Conservation (phyloP, 495 filamentous ascomycete genomes). For the Filosporella fistucella region DNA sequence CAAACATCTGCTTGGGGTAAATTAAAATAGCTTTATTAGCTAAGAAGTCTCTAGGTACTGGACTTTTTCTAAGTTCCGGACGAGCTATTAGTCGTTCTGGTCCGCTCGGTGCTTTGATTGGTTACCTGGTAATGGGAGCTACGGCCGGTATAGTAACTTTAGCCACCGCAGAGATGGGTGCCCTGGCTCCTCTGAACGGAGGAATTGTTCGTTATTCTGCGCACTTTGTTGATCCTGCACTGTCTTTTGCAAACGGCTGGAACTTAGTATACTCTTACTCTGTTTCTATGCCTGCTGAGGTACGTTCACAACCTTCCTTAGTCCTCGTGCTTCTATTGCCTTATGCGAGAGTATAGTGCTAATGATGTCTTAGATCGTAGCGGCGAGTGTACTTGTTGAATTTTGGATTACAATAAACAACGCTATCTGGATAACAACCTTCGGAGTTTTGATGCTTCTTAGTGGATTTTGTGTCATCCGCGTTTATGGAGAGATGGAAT, state of each 20-base stretch:
- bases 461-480: conserved; percentile 62
- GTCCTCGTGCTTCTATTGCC: no score
- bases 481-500: conserved; percentile 69
- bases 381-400: conserved; percentile 67
- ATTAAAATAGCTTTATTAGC: conserved; percentile 1
- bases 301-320: no score
- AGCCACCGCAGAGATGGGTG: conserved; percentile 7
- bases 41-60: not conserved
- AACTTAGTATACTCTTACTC: conserved; percentile 10
- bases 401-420: conserved; percentile 60
- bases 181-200: conserved; percentile 51
- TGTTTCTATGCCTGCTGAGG: conserved; percentile 12
- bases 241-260: conserved; percentile 18
- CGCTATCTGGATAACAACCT: conserved; percentile 68
- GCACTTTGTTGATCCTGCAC: conserved; percentile 19
- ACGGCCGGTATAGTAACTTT: conserved; percentile 4
- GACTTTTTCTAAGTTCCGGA: conserved; percentile 15
- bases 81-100: conserved; percentile 10
- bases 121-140: conserved; percentile 10
- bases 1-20: no score
- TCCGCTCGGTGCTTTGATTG: conserved; percentile 14
- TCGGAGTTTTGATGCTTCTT: conserved; percentile 61
- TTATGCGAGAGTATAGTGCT: no score
- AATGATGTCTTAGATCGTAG: no score
- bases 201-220: conserved; percentile 20